Conservation (phyloP, 257 asterid species). For the Misopates orontium region DNA sequence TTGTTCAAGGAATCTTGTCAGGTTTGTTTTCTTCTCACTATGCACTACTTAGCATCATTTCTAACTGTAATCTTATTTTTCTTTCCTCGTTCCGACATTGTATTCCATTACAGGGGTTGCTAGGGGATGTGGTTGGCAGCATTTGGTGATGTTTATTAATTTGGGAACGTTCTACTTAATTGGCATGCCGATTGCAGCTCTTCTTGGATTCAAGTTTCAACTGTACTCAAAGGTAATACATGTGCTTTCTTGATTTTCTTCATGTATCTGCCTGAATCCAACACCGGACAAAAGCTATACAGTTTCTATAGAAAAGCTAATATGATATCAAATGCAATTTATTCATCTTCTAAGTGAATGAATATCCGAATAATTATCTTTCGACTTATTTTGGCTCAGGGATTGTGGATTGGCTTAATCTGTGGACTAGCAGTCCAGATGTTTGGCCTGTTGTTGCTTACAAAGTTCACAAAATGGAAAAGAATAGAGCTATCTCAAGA, state of each 20-base stretch:
- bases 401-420: constrained; percentile 57
- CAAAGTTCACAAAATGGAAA: constrained; percentile 47
- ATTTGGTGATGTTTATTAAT: constrained; percentile 26
- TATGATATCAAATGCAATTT: too few species aligned
- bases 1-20: constrained; percentile 29
- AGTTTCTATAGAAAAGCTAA: not conserved
- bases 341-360: not conserved
- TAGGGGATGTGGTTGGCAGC: constrained; percentile 39
- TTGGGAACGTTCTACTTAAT: constrained; percentile 33
- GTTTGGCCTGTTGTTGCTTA: constrained; percentile 44
- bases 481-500: constrained; percentile 32
- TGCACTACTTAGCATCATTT: not conserved
- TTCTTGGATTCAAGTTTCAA: constrained; percentile 33
- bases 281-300: not conserved
- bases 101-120: constrained; percentile 55
- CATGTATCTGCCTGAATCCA: not conserved
- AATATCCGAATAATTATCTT: not conserved
- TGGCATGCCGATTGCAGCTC: constrained; percentile 34
- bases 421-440: constrained; percentile 60
- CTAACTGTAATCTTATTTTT: not conserved
- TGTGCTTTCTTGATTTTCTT: not conserved
- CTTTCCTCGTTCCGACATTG: not conserved
- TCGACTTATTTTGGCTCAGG: constrained; percentile 29
- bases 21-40: constrained; percentile 2
- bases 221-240: constrained; percentile 30